Evolutionary conservation across 2,329 filamentous ascomycete species (phyloP).

Genomic region (Davidsoniella australis): DNA sequence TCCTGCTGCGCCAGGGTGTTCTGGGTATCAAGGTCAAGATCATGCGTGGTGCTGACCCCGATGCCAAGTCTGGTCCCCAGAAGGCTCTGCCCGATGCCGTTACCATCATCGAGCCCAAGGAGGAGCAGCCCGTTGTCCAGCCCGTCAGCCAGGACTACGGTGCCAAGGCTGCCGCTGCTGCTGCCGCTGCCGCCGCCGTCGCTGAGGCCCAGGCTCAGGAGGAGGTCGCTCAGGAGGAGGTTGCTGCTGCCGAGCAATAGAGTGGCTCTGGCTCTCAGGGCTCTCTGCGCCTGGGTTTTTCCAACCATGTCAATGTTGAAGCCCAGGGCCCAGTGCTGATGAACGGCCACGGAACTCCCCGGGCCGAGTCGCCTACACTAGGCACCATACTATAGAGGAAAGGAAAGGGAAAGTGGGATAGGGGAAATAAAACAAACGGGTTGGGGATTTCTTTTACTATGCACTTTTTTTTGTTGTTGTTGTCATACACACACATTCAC

Average conservation of each 20-base stretch:
- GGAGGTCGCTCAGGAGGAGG: conserved; percentile 36
- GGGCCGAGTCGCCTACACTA: conserved; percentile 9
- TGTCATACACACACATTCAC: not conserved
- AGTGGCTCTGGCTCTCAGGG: conserved; percentile 12
- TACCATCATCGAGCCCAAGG: conserved; percentile 99
- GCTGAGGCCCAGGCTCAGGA: conserved; percentile 36
- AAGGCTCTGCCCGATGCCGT: conserved; percentile 97
- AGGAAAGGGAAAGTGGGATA: not conserved
- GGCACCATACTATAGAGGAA: conserved; percentile 5
- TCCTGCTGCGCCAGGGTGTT: conserved; percentile 98
- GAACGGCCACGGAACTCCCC: conserved; percentile 7
- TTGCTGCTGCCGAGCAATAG: conserved; percentile 28
- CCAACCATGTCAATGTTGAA: conserved; percentile 11
- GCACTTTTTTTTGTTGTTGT: conserved; percentile 1
- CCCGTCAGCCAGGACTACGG: conserved; percentile 98
- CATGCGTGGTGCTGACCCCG: conserved; percentile 98
- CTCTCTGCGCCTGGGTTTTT: conserved; percentile 12
- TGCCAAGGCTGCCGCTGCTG: conserved; percentile 63
- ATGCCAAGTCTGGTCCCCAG: conserved; percentile 95
- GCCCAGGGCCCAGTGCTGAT: conserved; percentile 3
- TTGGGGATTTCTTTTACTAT: too few species aligned
- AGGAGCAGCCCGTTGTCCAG: conserved; percentile 88
- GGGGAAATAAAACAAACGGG: not conserved
- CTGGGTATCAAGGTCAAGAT: conserved; percentile 99
- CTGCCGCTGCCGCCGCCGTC: conserved; percentile 41